A percentile compares a stretch with the other conserved stretches of the same genome.
Conservation (phyloP, 1,284 basidiomycete genomes). For the Inonotus hispidus region DNA sequence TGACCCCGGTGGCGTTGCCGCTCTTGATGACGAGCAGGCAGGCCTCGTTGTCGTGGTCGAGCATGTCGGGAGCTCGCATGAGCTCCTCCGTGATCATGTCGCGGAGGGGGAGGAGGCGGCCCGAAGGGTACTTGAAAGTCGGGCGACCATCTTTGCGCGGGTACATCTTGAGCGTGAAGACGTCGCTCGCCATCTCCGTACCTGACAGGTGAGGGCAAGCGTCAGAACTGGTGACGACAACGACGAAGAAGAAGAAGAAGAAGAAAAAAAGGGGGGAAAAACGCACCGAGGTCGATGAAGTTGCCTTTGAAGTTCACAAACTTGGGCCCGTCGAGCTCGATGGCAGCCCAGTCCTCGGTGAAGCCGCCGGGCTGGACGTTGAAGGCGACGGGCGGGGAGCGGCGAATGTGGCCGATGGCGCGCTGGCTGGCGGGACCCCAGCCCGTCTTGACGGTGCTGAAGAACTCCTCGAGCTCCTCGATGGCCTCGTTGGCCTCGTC, state of each 20-base stretch:
- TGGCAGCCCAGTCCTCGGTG: conserved; percentile 27
- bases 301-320: conserved; percentile 17
- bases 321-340: conserved; percentile 27
- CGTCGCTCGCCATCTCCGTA: not conserved
- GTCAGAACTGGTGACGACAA: conserved; percentile 3
- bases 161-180: too few species aligned
- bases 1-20: too few species aligned
- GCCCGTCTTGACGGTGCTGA: not conserved
- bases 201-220: not conserved
- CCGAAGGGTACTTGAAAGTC: too few species aligned
- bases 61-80: too few species aligned
- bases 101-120: too few species aligned
- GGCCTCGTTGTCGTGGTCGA: too few species aligned
- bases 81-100: too few species aligned
- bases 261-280: too few species aligned
- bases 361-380: conserved; percentile 16
- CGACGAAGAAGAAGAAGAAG: conserved; percentile 4
- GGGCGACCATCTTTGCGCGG: too few species aligned
- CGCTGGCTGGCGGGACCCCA: conserved; percentile 22
- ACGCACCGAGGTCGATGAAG: conserved; percentile 17
- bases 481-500: conserved; percentile 13
- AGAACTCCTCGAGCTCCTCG: conserved; percentile 21
- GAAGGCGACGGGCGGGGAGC: conserved; percentile 27
- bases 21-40: too few species aligned
- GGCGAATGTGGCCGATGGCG: conserved; percentile 28